Base-by-base conservation (phyloP, 192 early-diverging fungal genomes). In the Lunasporangiospora selenospora region DNA sequence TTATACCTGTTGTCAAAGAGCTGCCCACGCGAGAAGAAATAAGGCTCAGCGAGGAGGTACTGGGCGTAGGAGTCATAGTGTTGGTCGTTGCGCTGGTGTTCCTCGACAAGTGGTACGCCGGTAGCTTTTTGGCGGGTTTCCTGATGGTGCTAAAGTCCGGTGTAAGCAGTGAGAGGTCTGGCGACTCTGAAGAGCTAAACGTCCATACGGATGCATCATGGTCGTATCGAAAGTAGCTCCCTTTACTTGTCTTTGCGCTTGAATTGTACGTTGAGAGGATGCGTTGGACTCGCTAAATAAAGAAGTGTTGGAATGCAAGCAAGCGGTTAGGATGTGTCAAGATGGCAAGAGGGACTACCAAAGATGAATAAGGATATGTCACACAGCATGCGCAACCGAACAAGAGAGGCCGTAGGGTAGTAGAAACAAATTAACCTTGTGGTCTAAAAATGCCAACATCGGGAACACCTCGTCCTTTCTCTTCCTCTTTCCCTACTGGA, bases 11-110 rank as follows among this genome's bases (percentile, higher is more conserved):
- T 4, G 69, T 73, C 18, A 73, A 41, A 3, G 69, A 73, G 21
- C 69, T 73, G 3, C 69, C 69, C 0, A 57, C 60, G 12, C 32
- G 46, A n/a, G 69, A 73, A 27, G 69, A 73, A 29, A 73, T 73
- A 23, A 73, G 46, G 37, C 69, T 73, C 36, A 73, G 49, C 26
- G 69, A 73, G 11, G 69, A 73, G 0, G 33, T 34, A n/a, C 69
- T 73, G 18, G 60, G 69, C 5, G 69, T 63, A 3, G 60, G 69
- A 1, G 69, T 73, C 48, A 58, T 39, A 13, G 48, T 63, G 2
- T 59, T 73, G 3, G 69, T 62, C 0, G 69, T 73, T 39, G 49
- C 51, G 6, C 44, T 70, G 4, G 69, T 63, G 16, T 73, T 73
- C 43, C 69, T 50, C 12, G 69, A 73, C n/a, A 73, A 43, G 26